These are phyloP conservation scores for Penicillium sp. DNA, from an alignment of 2,329 filamentous ascomycete species.

Conservation along the genomic window DNA sequence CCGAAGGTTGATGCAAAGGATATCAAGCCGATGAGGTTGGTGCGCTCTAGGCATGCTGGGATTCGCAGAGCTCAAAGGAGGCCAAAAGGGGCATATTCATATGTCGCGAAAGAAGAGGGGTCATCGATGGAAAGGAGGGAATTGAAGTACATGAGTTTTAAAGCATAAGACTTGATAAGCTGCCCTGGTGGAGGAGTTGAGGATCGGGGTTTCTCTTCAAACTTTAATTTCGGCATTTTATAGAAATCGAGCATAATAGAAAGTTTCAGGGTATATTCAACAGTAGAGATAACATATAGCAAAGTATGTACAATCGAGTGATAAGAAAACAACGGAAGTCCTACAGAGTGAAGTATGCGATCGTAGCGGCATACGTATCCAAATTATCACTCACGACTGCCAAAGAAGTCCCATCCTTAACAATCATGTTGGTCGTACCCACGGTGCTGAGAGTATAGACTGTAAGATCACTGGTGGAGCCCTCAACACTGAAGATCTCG, in stretches of 20 bases:
- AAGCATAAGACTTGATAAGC: background rate
- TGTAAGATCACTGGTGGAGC: conserved; percentile 26
- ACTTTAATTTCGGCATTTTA: background rate
- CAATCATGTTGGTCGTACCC: conserved; percentile 48
- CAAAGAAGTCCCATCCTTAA: conserved; percentile 44
- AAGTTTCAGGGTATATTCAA: background rate
- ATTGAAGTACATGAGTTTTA: background rate
- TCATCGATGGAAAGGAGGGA: background rate
- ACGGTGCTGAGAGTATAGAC: conserved; percentile 54
- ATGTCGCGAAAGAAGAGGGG: background rate
- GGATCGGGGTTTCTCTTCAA: background rate
- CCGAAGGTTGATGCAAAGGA: background rate
- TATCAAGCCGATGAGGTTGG: background rate
- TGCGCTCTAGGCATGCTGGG: background rate
- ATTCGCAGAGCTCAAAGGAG: background rate
- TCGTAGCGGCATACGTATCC: conserved; percentile 46
- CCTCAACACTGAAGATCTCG: conserved; percentile 51
- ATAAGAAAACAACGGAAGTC: background rate
- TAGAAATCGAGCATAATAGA: background rate
- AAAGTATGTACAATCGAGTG: conserved; percentile 1
- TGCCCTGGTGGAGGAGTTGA: no score
- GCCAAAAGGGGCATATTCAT: background rate
- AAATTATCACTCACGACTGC: conserved; percentile 51
- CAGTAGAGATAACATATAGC: background rate
- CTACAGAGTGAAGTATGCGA: conserved; percentile 42